phyloP scores from a whole-genome alignment of 495 filamentous ascomycete genomes.

The Penicillium lividum region DNA sequence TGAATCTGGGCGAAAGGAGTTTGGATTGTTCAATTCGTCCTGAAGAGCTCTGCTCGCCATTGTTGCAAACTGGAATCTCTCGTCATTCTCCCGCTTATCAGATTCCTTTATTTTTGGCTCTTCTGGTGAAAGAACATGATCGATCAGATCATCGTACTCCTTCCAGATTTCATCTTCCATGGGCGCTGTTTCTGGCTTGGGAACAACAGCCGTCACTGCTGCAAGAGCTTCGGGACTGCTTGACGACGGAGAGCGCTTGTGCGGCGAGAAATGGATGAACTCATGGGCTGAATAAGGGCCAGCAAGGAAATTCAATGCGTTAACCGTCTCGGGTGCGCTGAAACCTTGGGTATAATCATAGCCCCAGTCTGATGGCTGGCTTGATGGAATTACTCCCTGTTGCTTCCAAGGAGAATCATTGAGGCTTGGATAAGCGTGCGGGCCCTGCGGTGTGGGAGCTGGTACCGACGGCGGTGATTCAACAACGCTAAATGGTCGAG shows the following conservation, averaged over 20 bases:
- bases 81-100: slow-evolving; percentile 17
- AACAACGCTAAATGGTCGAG: slow-evolving; percentile 68
- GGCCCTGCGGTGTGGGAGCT: slow-evolving; percentile 19
- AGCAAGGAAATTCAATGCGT: slow-evolving; percentile 40
- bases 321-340: slow-evolving; percentile 37
- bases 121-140: slow-evolving; percentile 63
- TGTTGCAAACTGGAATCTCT: slow-evolving; percentile 40
- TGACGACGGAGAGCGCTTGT: slow-evolving; percentile 67
- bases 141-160: slow-evolving; percentile 89
- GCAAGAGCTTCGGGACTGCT: slow-evolving; percentile 66
- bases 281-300: slow-evolving; percentile 46
- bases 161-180: slow-evolving; percentile 91
- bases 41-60: slow-evolving; percentile 47
- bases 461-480: slow-evolving; percentile 30
- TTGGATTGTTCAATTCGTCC: slow-evolving; percentile 33
- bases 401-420: slow-evolving; percentile 31
- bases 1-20: slow-evolving; percentile 9
- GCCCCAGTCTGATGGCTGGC: slow-evolving; percentile 20
- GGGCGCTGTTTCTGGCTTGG: slow-evolving; percentile 55
- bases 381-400: slow-evolving; percentile 22
- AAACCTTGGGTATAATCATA: slow-evolving; percentile 40
- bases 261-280: slow-evolving; percentile 73
- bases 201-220: slow-evolving; percentile 63
- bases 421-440: slow-evolving; percentile 16
- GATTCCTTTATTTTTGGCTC: slow-evolving; percentile 23